These are phyloP conservation scores for Kregervanrija fluxuum DNA, from an alignment of 805 yeast genomes.

Conservation along the genomic window DNA sequence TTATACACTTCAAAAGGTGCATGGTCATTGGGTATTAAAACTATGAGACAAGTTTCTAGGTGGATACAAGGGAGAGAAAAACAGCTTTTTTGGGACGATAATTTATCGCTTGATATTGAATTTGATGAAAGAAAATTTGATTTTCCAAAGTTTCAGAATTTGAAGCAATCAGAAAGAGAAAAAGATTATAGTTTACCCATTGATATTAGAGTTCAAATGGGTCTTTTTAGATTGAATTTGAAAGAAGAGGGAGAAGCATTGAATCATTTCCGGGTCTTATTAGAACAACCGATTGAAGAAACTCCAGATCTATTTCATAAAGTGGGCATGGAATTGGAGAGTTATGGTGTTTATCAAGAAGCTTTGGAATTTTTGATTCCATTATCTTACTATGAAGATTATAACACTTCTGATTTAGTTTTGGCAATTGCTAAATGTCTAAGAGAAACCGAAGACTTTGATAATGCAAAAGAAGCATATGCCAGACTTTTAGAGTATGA, in stretches of 20 bases:
- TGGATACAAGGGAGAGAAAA: slow-evolving; percentile 71
- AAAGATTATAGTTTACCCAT: slow-evolving; percentile 58
- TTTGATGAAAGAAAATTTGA: slow-evolving; percentile 66
- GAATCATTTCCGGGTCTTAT: slow-evolving; percentile 55
- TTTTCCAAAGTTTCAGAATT: slow-evolving; percentile 35
- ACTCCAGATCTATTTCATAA: slow-evolving; percentile 67
- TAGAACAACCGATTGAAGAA: slow-evolving; percentile 46
- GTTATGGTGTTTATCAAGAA: slow-evolving; percentile 61
- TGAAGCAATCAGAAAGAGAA: slow-evolving; percentile 33
- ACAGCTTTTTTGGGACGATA: slow-evolving; percentile 62
- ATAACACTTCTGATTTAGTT: slow-evolving; percentile 43
- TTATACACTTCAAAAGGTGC: slow-evolving; percentile 64
- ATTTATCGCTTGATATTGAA: slow-evolving; percentile 60
- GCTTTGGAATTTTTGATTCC: slow-evolving; percentile 64
- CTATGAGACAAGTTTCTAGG: slow-evolving; percentile 65
- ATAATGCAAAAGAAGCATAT: slow-evolving; percentile 56
- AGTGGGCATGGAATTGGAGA: slow-evolving; percentile 70
- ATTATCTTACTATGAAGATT: slow-evolving; percentile 48
- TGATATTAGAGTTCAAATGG: slow-evolving; percentile 80
- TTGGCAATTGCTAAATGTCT: slow-evolving; percentile 69
- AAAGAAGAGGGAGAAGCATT: slow-evolving; percentile 65
- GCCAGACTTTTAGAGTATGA: slow-evolving; percentile 44
- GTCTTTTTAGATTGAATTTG: slow-evolving; percentile 60
- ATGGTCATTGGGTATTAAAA: slow-evolving; percentile 54
- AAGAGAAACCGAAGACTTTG: slow-evolving; percentile 63